These are phyloP conservation scores for Blastocystis hominis DNA, from an alignment of 352 stramenopile species.

Conservation along the genomic window DNA sequence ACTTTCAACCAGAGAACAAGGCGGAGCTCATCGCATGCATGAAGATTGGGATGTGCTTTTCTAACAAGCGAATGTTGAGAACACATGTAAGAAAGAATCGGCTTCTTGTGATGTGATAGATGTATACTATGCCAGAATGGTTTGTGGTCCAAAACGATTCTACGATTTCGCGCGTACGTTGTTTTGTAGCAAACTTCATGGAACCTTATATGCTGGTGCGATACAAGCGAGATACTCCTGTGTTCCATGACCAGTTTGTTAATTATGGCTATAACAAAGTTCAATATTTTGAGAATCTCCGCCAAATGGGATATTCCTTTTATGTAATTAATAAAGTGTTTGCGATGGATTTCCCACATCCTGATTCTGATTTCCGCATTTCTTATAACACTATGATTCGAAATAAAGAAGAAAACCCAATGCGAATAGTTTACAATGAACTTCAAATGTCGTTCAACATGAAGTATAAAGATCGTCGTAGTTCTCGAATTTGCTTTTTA, in stretches of 20 bases:
- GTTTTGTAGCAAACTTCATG: slow-evolving; percentile 40
- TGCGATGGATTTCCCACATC: slow-evolving; percentile 57
- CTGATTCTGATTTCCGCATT: slow-evolving; percentile 38
- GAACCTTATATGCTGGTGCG: slow-evolving; percentile 49
- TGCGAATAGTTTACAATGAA: slow-evolving; percentile 1
- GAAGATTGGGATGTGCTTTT: not conserved
- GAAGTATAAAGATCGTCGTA: not conserved
- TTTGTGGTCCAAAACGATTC: slow-evolving; percentile 9
- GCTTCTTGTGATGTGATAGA: not conserved
- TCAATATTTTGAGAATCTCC: slow-evolving; percentile 53
- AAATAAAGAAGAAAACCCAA: slow-evolving; percentile 29
- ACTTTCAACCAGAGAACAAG: slow-evolving; percentile 34
- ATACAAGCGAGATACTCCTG: not conserved
- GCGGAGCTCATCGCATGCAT: slow-evolving; percentile 16
- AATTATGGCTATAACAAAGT: slow-evolving; percentile 58
- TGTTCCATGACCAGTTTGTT: slow-evolving; percentile 54
- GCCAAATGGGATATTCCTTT: slow-evolving; percentile 47
- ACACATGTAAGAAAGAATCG: not conserved
- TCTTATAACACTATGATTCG: slow-evolving; percentile 9
- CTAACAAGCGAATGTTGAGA: slow-evolving; percentile 26
- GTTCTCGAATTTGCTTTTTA: slow-evolving; percentile 1
- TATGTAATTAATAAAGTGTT: slow-evolving; percentile 48
- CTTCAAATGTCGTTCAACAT: slow-evolving; percentile 1
- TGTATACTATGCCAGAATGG: slow-evolving; percentile 41
- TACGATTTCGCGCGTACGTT: not conserved